Evolutionary conservation across 2,329 filamentous ascomycete species (phyloP).

Genomic region (Paracorniculantispora psalliotae): DNA sequence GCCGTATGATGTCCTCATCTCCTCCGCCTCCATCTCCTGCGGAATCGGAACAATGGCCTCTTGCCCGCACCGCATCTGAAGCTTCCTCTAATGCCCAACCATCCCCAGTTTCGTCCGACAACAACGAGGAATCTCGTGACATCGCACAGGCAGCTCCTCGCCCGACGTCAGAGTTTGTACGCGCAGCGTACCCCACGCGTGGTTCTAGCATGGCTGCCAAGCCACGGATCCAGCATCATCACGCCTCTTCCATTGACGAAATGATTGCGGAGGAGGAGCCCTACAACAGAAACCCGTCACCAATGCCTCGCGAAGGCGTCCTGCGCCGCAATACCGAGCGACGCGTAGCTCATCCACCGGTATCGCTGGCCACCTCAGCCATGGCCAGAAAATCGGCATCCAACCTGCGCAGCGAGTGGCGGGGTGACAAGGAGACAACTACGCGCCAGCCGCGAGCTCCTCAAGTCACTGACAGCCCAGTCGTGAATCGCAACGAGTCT

Average conservation of each 20-base stretch:
- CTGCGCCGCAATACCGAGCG: conserved; percentile 3
- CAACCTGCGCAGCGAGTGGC: background rate
- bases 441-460: background rate
- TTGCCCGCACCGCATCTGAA: background rate
- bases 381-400: conserved; percentile 5
- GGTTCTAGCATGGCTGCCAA: conserved; percentile 23
- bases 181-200: conserved; percentile 21
- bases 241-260: conserved; percentile 23
- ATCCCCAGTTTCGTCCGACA: background rate
- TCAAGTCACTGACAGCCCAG: conserved; percentile 18
- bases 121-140: background rate
- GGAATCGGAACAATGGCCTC: background rate
- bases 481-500: conserved; percentile 15
- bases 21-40: conserved; percentile 1
- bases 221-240: conserved; percentile 22
- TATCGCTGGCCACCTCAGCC: conserved; percentile 6
- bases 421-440: background rate
- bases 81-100: background rate
- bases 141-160: background rate
- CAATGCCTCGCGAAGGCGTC: conserved; percentile 1
- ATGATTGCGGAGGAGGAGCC: conserved; percentile 15
- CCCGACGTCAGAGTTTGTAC: conserved; percentile 9
- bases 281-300: conserved; percentile 6
- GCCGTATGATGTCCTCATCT: conserved; percentile 5
- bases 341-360: background rate